Evolutionary conservation across 2,329 filamentous ascomycete genomes (phyloP).

Genomic region (Grosmannia penicillata): DNA sequence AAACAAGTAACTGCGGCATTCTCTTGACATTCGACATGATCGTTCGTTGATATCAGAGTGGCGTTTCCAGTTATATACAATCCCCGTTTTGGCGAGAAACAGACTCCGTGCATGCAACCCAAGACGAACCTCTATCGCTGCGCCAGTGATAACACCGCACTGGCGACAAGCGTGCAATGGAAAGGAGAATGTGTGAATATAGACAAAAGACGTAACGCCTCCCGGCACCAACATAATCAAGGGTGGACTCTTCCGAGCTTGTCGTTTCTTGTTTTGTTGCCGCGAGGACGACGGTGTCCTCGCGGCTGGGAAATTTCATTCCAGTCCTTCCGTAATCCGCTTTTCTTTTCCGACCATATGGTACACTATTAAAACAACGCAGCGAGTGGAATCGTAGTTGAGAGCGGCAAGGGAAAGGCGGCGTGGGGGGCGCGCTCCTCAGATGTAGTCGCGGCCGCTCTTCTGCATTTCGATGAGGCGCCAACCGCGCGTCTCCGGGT

Average conservation of each 20-base stretch:
- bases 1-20: too few species aligned
- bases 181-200: too few species aligned
- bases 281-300: too few species aligned
- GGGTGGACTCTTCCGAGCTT: too few species aligned
- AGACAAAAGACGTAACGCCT: too few species aligned
- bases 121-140: not conserved
- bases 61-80: constrained; percentile 1
- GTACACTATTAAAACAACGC: constrained; percentile 1
- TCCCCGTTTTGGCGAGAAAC: not conserved
- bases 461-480: constrained; percentile 97
- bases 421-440: not conserved
- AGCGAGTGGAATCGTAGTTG: not conserved
- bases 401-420: not conserved
- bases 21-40: constrained; percentile 2
- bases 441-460: constrained; percentile 77
- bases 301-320: not conserved
- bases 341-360: not conserved
- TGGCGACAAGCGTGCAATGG: too few species aligned
- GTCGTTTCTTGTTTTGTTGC: too few species aligned
- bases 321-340: not conserved
- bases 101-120: constrained; percentile 2
- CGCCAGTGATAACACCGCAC: too few species aligned
- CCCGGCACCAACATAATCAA: too few species aligned
- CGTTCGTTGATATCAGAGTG: not conserved
- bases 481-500: constrained; percentile 94